A percentile compares a stretch with the other conserved stretches of the same genome.
Conservation (phyloP, 805 yeast genomes). For the Hanseniaspora thailandica region DNA sequence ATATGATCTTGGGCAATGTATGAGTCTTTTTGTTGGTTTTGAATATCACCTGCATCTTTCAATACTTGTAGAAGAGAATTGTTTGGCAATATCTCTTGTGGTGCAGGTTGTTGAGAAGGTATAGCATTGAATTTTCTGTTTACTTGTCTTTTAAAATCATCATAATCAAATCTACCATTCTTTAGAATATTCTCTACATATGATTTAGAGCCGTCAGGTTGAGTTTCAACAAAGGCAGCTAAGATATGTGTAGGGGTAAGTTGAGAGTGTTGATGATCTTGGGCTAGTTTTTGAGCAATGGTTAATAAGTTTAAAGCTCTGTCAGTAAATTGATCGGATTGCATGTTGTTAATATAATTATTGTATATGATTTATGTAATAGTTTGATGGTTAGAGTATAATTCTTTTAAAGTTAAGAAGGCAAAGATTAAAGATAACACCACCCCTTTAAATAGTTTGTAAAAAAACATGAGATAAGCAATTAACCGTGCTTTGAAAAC, state of each 20-base stretch:
- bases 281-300: slow-evolving; percentile 69
- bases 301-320: slow-evolving; percentile 76
- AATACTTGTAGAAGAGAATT: slow-evolving; percentile 67
- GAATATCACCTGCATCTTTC: slow-evolving; percentile 62
- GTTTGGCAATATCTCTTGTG: slow-evolving; percentile 64
- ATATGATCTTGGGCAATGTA: slow-evolving; percentile 92
- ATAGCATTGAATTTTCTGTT: slow-evolving; percentile 71
- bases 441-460: too few species aligned
- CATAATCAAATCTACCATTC: slow-evolving; percentile 82
- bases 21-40: slow-evolving; percentile 77
- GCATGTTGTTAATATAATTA: slow-evolving; percentile 26
- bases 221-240: slow-evolving; percentile 72
- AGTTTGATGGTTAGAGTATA: not conserved
- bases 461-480: too few species aligned
- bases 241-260: slow-evolving; percentile 78
- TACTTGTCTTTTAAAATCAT: slow-evolving; percentile 61
- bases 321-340: slow-evolving; percentile 73
- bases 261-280: slow-evolving; percentile 73
- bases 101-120: slow-evolving; percentile 85
- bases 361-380: not conserved
- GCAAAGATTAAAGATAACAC: too few species aligned
- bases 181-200: slow-evolving; percentile 75
- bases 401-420: too few species aligned
- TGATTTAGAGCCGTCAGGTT: slow-evolving; percentile 42
- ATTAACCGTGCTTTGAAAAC: too few species aligned